Evolutionary conservation across 2,329 filamentous ascomycete species (phyloP).

Genomic region (Colletotrichum cuscutae): DNA sequence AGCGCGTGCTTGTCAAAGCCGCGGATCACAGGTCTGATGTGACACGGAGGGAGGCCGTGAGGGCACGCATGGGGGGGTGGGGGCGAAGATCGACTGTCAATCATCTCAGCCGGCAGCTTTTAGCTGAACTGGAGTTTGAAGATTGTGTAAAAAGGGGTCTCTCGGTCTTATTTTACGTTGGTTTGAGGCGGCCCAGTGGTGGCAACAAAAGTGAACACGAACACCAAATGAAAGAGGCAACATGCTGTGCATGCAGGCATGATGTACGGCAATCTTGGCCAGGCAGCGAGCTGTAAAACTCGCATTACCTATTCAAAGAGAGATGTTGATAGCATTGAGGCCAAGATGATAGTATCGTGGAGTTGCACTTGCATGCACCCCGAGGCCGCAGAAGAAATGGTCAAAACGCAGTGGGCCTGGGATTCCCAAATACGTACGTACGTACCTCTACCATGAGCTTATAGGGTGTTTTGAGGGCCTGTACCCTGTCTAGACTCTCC

Average conservation of each 20-base stretch:
- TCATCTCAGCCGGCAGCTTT: conserved; percentile 5
- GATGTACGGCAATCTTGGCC: background rate
- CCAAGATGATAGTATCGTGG: background rate
- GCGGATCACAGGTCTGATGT: conserved; percentile 19
- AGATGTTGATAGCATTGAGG: background rate
- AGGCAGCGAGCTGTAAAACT: background rate
- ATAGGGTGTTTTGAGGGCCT: conserved; percentile 1
- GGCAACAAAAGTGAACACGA: background rate
- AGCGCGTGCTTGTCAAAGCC: background rate
- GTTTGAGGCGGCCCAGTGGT: background rate
- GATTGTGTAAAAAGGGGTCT: background rate
- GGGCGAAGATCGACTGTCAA: background rate
- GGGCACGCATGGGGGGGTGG: background rate
- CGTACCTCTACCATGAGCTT: background rate
- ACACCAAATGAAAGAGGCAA: background rate
- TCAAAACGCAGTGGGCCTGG: background rate
- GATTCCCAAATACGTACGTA: background rate
- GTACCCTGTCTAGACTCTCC: conserved; percentile 10
- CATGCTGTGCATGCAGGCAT: background rate
- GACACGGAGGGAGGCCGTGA: background rate
- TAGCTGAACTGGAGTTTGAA: background rate
- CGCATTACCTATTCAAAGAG: background rate
- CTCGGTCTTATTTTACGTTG: background rate
- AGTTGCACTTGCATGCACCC: background rate
- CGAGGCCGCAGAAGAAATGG: background rate